These are phyloP conservation scores for Cystofilobasidium macerans DNA, from an alignment of 768 basidiomycete species.

Conservation along the genomic window DNA sequence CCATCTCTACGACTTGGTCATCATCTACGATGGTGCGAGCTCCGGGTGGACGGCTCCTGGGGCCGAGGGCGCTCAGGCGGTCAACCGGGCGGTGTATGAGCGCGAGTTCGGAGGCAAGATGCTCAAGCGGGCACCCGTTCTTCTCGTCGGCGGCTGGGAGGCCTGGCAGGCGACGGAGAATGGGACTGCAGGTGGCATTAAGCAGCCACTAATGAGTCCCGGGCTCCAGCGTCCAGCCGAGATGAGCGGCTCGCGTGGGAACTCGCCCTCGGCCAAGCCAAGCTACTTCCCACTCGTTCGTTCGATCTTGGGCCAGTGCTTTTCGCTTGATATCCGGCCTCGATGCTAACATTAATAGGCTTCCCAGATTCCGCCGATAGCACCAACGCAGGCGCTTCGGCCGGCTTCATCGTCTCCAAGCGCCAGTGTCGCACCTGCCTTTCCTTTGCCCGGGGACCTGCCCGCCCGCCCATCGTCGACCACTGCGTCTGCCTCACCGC, in stretches of 20 bases:
- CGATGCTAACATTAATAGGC: not conserved
- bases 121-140: slow-evolving; percentile 57
- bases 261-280: not conserved
- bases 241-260: not conserved
- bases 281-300: slow-evolving; percentile 1
- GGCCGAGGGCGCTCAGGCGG: slow-evolving; percentile 7
- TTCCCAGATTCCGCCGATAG: not conserved
- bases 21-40: slow-evolving; percentile 57
- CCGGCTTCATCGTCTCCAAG: not conserved
- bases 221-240: not conserved
- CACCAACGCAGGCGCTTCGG: not conserved
- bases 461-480: not conserved
- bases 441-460: slow-evolving; percentile 3
- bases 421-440: not conserved
- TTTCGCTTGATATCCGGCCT: not conserved
- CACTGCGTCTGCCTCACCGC: not conserved
- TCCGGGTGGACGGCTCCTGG: slow-evolving; percentile 24
- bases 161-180: slow-evolving; percentile 52
- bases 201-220: not conserved
- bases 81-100: slow-evolving; percentile 53
- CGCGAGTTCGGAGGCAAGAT: slow-evolving; percentile 52
- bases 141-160: slow-evolving; percentile 72
- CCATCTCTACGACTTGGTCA: slow-evolving; percentile 77
- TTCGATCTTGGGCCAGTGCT: not conserved
- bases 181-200: not conserved